Evolutionary conservation across 768 basidiomycete species (phyloP), one percentile per base, ranked within the genome.

Genomic region (Rhizopogon vinicolor): DNA sequence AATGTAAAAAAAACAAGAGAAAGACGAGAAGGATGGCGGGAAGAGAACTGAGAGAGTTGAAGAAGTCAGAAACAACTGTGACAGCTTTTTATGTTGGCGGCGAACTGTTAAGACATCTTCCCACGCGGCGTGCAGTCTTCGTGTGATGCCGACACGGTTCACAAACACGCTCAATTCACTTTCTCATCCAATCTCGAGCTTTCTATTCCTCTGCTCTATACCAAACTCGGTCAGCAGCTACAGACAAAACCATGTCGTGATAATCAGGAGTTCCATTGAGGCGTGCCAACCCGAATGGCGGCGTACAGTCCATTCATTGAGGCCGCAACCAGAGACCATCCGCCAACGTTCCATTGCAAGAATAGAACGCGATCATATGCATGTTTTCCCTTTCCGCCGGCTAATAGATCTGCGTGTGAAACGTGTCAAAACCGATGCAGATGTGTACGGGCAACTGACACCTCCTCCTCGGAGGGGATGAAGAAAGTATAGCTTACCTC

Each of bases 401-500:
- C 53, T 69, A 72, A 60, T 71, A 72, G 53, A 71, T 70, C 71
- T 72, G 58, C 52, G 60, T 62, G 64, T 54, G 64, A 70, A 54
- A 41, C 10, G 50, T 44, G 41, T 53, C 25, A 59, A 53, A 5
- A 53, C 41, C 12, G 25, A 51, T 50, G 22, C 12, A 7, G 51
- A 49, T 14, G 22, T 46, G n/a, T 13, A 39, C 39, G 46, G 50
- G 28, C 40, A 41, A 46, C 8, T 35, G 19, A 3, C 48, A 25
- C 25, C 18, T 9, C 51, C 37, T 31, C n/a, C 44, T 39, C 46
- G 46, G 35, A 14, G 13, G 46, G 5, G 13, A 22, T 22, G 37
- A 1, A 29, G n/a, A 31, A 7, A 9, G 19, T 8, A 33, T 7
- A 12, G 58, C 67, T 53, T 62, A 92, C 93, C 87, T 98, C 95